phyloP scores from a whole-genome alignment of 2,329 filamentous ascomycete species.

The Sclerotinia nivalis region DNA sequence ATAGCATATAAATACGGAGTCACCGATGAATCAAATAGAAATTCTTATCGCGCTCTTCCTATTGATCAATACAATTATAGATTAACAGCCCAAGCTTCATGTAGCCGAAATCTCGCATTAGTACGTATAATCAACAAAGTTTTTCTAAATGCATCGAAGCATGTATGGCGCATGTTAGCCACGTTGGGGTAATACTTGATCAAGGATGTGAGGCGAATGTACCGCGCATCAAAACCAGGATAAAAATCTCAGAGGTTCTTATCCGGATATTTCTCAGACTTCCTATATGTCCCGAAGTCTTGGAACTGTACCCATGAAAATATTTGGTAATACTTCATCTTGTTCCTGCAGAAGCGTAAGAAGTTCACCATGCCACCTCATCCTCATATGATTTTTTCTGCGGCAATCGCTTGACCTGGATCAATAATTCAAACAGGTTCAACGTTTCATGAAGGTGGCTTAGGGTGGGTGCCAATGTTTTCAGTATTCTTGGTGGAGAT shows the following conservation, averaged over 20 bases:
- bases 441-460: conserved; percentile 4
- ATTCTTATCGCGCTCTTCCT: conserved; percentile 22
- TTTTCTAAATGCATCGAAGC: conserved; percentile 6
- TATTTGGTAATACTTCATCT: conserved; percentile 22
- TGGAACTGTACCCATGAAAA: conserved; percentile 19
- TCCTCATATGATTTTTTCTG: not conserved
- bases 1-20: conserved; percentile 17
- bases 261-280: not conserved
- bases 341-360: conserved; percentile 17
- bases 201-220: not conserved
- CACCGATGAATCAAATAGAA: conserved; percentile 22
- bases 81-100: conserved; percentile 15
- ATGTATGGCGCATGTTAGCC: conserved; percentile 17
- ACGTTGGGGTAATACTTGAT: conserved; percentile 3
- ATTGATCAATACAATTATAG: conserved; percentile 18
- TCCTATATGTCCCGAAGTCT: conserved; percentile 21
- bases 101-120: conserved; percentile 14
- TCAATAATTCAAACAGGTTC: not conserved
- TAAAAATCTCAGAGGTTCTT: no score
- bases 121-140: not conserved
- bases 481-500: conserved; percentile 9
- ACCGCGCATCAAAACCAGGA: not conserved
- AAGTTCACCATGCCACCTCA: not conserved
- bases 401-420: conserved; percentile 10
- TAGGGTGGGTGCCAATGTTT: conserved; percentile 10